Evolutionary conservation across 2,329 filamentous ascomycete species (phyloP).

Genomic region (Paraconiothyrium brasiliense): DNA sequence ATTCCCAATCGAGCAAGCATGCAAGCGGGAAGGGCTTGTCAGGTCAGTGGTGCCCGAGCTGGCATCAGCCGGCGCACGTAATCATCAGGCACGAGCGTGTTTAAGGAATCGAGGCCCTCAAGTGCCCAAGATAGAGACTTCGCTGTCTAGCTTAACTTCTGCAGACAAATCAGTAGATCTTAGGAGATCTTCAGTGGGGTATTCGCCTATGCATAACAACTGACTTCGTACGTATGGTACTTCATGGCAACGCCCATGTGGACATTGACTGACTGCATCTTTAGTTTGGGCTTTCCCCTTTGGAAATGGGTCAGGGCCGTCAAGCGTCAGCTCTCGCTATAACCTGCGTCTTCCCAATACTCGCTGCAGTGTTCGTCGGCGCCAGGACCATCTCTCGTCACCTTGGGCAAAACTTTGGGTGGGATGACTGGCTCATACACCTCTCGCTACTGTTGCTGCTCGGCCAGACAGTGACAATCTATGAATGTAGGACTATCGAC

Average conservation of each 20-base stretch:
- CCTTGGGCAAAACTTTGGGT: constrained; percentile 42
- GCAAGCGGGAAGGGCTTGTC: background rate
- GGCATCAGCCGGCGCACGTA: background rate
- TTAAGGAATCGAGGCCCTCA: constrained; percentile 13
- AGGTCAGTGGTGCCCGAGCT: background rate
- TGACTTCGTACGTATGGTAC: background rate
- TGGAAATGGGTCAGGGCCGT: constrained; percentile 36
- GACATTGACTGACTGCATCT: background rate
- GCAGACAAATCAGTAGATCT: background rate
- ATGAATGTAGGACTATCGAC: constrained; percentile 16
- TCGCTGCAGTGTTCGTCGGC: constrained; percentile 40
- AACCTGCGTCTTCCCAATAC: constrained; percentile 38
- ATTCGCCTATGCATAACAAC: constrained; percentile 2
- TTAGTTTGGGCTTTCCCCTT: background rate
- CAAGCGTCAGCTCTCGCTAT: constrained; percentile 39
- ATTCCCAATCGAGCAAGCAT: constrained; percentile 3
- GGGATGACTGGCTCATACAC: constrained; percentile 46
- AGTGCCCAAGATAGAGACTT: background rate
- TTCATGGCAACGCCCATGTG: background rate
- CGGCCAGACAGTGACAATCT: constrained; percentile 17
- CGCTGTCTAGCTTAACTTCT: background rate
- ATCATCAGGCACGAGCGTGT: background rate
- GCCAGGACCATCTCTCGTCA: constrained; percentile 39
- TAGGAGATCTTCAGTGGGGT: background rate
- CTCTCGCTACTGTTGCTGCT: constrained; percentile 31